phyloP scores from a whole-genome alignment of 805 yeast genomes.

The Pichia rugopelliculosa region DNA sequence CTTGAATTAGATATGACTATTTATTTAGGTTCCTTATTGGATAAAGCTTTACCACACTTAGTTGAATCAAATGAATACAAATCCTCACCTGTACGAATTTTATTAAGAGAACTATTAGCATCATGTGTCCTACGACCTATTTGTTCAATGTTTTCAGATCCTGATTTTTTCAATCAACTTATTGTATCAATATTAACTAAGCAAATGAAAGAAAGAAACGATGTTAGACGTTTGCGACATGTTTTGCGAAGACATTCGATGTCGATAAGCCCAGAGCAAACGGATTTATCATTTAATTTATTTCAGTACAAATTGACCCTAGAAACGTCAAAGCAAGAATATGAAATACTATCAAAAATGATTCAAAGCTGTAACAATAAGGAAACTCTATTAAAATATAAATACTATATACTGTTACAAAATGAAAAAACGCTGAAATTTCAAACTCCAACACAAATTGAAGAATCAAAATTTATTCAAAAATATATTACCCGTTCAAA shows the following conservation, averaged over 20 bases:
- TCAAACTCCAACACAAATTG: not conserved
- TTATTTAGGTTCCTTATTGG: constrained; percentile 40
- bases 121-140: constrained; percentile 50
- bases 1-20: constrained; percentile 37
- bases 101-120: constrained; percentile 59
- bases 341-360: constrained; percentile 27
- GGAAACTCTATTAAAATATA: constrained; percentile 40
- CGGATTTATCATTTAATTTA: not conserved
- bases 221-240: constrained; percentile 63
- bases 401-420: constrained; percentile 41
- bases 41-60: constrained; percentile 40
- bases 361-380: constrained; percentile 28
- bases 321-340: constrained; percentile 28
- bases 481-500: constrained; percentile 8
- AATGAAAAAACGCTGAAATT: constrained; percentile 3
- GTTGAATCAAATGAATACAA: constrained; percentile 39
- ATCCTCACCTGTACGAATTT: constrained; percentile 40
- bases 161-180: constrained; percentile 69
- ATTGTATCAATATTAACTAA: constrained; percentile 54
- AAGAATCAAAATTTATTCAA: constrained; percentile 7
- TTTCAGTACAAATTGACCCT: constrained; percentile 1
- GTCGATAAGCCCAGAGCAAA: constrained; percentile 3
- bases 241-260: constrained; percentile 61
- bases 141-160: constrained; percentile 47
- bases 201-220: constrained; percentile 62